Conservation (phyloP, 2,329 filamentous ascomycete species). For the Diaporthe sp. region DNA sequence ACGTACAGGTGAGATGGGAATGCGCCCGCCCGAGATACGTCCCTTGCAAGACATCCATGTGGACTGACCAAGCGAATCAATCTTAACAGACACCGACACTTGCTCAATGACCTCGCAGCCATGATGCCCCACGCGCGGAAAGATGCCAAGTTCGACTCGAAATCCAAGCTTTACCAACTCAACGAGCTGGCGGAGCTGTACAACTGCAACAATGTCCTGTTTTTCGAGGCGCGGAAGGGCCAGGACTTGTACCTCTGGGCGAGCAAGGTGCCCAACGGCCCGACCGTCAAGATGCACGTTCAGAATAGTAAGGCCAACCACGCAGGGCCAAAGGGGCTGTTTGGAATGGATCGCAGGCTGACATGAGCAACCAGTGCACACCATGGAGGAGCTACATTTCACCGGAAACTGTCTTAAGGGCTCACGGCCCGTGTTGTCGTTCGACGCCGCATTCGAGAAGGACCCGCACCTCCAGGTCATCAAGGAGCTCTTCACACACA, state of each 20-base stretch:
- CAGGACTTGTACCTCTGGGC: slow-evolving; percentile 97
- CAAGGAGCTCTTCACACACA: slow-evolving; percentile 90
- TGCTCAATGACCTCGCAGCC: slow-evolving; percentile 88
- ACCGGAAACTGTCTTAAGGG: slow-evolving; percentile 97
- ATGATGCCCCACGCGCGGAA: slow-evolving; percentile 94
- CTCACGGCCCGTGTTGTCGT: slow-evolving; percentile 89
- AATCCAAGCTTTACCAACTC: slow-evolving; percentile 86
- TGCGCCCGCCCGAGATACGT: neutral
- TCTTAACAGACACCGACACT: slow-evolving; percentile 82
- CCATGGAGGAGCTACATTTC: slow-evolving; percentile 97
- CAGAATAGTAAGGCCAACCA: slow-evolving; percentile 74
- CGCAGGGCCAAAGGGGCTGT: neutral
- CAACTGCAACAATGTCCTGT: slow-evolving; percentile 91
- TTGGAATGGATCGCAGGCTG: neutral
- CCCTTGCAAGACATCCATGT: neutral
- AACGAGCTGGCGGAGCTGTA: slow-evolving; percentile 82
- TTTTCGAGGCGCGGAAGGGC: slow-evolving; percentile 94
- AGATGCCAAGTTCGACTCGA: slow-evolving; percentile 97
- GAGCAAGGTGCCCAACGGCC: slow-evolving; percentile 88
- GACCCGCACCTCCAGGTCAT: slow-evolving; percentile 85
- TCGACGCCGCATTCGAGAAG: slow-evolving; percentile 87
- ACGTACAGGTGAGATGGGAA: slow-evolving; percentile 76
- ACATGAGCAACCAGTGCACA: slow-evolving; percentile 73
- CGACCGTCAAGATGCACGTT: slow-evolving; percentile 72
- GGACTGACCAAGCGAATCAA: slow-evolving; percentile 8